These are phyloP conservation scores for Tarenaya hassleriana DNA, from an alignment of 345 rosid species.

Conservation along the genomic window DNA sequence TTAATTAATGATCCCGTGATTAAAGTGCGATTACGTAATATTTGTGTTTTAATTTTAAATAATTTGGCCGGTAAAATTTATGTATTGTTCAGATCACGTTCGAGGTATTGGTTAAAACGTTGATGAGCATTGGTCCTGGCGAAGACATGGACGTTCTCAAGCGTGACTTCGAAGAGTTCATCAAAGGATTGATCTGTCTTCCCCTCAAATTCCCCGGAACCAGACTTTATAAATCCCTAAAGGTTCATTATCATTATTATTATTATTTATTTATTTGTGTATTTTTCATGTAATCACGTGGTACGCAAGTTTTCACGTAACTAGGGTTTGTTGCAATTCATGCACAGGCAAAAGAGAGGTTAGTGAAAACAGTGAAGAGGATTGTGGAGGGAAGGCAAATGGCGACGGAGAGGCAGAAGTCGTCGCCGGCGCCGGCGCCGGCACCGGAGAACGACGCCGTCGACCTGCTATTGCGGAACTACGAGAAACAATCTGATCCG, in stretches of 20 bases:
- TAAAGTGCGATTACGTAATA: background rate
- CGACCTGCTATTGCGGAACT: conserved; percentile 54
- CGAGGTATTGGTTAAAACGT: conserved; percentile 56
- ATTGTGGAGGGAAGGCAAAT: conserved; percentile 56
- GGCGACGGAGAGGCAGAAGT: conserved; percentile 27
- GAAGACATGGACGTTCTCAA: conserved; percentile 59
- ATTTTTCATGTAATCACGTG: background rate
- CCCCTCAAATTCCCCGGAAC: conserved; percentile 92
- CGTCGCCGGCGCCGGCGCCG: conserved; percentile 10
- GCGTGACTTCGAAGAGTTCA: conserved; percentile 70
- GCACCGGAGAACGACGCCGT: conserved; percentile 40
- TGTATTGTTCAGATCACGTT: conserved; percentile 60
- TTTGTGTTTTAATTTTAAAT: too few relatives aligned
- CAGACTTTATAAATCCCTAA: conserved; percentile 68
- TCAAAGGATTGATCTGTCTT: conserved; percentile 86
- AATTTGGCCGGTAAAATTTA: background rate
- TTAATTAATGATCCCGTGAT: too few relatives aligned
- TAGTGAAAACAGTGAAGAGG: conserved; percentile 53
- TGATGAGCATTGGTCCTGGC: conserved; percentile 65
- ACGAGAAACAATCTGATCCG: conserved; percentile 50
- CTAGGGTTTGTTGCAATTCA: background rate
- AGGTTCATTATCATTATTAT: conserved; percentile 37
- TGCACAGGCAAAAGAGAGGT: conserved; percentile 71
- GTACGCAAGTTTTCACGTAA: background rate
- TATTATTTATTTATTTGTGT: background rate